Conservation (phyloP, 2,329 filamentous ascomycete species). For the Penicillium sp. region DNA sequence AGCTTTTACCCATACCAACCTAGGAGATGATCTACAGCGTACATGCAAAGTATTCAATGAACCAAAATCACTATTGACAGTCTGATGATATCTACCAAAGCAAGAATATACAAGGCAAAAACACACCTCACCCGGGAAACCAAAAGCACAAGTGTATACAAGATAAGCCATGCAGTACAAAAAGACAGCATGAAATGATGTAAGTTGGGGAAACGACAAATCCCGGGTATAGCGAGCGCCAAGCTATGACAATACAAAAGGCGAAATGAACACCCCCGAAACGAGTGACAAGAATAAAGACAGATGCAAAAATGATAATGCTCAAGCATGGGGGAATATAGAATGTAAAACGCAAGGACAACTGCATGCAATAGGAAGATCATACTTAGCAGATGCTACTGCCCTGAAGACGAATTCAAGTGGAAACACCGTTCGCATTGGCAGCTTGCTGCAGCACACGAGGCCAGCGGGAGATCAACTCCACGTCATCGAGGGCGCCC, state of each 20-base stretch:
- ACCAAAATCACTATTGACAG: not conserved
- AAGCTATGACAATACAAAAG: constrained; percentile 24
- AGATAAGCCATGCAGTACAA: constrained; percentile 5
- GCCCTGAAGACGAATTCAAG: not conserved
- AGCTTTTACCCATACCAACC: not conserved
- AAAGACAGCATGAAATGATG: constrained; percentile 1
- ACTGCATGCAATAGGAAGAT: not conserved
- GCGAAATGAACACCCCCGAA: constrained; percentile 4
- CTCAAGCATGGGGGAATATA: not conserved
- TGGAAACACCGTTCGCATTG: constrained; percentile 21
- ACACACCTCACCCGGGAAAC: constrained; percentile 18
- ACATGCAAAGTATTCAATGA: not conserved
- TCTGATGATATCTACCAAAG: constrained; percentile 7
- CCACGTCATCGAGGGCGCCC: constrained; percentile 43
- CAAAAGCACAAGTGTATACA: constrained; percentile 9
- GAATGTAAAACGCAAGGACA: constrained; percentile 1
- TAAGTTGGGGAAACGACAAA: constrained; percentile 11
- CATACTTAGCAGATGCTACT: not conserved
- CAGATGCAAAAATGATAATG: constrained; percentile 5
- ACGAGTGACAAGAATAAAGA: constrained; percentile 9
- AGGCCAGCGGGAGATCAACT: constrained; percentile 45
- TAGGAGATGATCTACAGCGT: not conserved
- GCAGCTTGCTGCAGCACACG: constrained; percentile 38
- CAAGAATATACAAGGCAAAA: constrained; percentile 8
- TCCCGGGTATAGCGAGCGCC: constrained; percentile 36